phyloP scores from a whole-genome alignment of 148 eudicot genomes.

The Chenopodium suecicum region DNA sequence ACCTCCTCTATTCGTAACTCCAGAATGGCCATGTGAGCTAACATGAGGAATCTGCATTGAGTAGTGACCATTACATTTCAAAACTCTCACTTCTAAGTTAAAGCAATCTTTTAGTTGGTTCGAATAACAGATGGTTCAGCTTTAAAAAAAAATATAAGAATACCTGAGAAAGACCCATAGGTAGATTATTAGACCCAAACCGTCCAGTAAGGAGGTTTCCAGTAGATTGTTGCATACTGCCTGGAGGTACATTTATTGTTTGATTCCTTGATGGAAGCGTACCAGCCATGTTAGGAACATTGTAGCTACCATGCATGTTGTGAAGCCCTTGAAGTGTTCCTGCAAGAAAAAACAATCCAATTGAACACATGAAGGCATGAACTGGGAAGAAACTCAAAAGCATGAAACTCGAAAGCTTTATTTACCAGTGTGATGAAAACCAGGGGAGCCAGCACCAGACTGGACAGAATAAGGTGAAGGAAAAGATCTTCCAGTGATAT shows the following conservation, averaged over 20 bases:
- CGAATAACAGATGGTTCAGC: background rate
- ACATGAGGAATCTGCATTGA: constrained; percentile 75
- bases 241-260: constrained; percentile 43
- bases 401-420: constrained; percentile 4
- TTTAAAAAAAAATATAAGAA: background rate
- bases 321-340: constrained; percentile 58
- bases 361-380: background rate
- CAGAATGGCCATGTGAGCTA: constrained; percentile 77
- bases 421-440: constrained; percentile 50
- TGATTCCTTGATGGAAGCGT: constrained; percentile 51
- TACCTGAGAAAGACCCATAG: constrained; percentile 61
- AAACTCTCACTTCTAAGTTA: background rate
- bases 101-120: background rate
- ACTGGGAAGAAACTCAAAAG: background rate
- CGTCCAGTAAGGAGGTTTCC: constrained; percentile 59
- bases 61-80: constrained; percentile 16
- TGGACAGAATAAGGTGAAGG: constrained; percentile 53
- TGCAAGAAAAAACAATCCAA: constrained; percentile 20
- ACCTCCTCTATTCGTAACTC: constrained; percentile 78
- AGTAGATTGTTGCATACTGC: constrained; percentile 54
- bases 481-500: constrained; percentile 50
- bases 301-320: constrained; percentile 48
- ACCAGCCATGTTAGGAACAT: constrained; percentile 48
- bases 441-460: constrained; percentile 47
- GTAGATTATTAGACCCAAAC: constrained; percentile 50